Conservation (phyloP, 495 filamentous ascomycete genomes). For the Rhypophila decipiens region DNA sequence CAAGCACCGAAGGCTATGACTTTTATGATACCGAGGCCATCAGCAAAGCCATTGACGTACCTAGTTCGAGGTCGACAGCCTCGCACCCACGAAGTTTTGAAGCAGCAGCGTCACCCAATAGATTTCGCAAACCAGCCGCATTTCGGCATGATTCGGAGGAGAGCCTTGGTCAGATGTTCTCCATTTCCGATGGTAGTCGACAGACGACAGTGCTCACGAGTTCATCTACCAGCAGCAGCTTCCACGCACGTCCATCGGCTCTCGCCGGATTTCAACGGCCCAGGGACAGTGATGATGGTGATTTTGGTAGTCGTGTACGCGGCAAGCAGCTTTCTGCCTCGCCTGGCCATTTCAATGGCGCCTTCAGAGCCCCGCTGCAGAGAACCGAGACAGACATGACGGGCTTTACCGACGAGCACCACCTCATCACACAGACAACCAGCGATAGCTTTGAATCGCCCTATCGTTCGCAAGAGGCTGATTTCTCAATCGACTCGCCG, state of each 20-base stretch:
- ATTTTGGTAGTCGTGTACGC: slow-evolving; percentile 32
- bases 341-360: slow-evolving; percentile 12
- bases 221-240: slow-evolving; percentile 28
- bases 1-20: slow-evolving; percentile 51
- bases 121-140: slow-evolving; percentile 33
- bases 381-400: slow-evolving; percentile 31
- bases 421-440: slow-evolving; percentile 39
- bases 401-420: slow-evolving; percentile 36
- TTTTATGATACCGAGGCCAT: slow-evolving; percentile 50
- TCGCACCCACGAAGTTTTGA: slow-evolving; percentile 26
- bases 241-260: slow-evolving; percentile 5
- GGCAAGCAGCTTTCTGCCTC: slow-evolving; percentile 28
- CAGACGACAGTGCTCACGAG: slow-evolving; percentile 33
- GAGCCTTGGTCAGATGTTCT: slow-evolving; percentile 71
- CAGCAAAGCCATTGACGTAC: slow-evolving; percentile 37
- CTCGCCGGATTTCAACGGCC: slow-evolving; percentile 13
- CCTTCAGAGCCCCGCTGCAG: slow-evolving; percentile 16
- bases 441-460: slow-evolving; percentile 32
- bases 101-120: slow-evolving; percentile 18
- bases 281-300: slow-evolving; percentile 21
- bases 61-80: slow-evolving; percentile 16
- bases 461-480: slow-evolving; percentile 23
- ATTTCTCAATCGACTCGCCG: slow-evolving; percentile 11
- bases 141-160: slow-evolving; percentile 69
- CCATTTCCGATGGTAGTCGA: slow-evolving; percentile 60